Percentiles rank a stretch among this genome's conserved stretches.
phyloP scores from a whole-genome alignment of 75 land plant genomes.

The Sequoia sempervirens region DNA sequence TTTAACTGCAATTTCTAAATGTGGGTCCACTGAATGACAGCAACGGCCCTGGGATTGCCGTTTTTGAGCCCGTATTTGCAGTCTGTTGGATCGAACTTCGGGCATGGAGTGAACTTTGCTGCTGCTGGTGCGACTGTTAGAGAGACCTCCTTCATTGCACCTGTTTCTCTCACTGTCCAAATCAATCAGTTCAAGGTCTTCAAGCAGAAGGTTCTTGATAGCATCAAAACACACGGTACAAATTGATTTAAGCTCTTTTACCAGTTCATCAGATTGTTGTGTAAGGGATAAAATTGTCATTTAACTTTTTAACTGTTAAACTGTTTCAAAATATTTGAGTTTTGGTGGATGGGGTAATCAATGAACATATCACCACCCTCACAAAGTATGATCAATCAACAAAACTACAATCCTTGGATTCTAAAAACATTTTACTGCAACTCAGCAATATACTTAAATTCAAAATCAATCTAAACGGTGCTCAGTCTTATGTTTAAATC shows the following conservation, averaged over 20 bases:
- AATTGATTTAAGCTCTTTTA: neutral
- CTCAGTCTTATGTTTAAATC: no score
- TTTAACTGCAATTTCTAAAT: neutral
- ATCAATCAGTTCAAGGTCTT: slow-evolving; percentile 23
- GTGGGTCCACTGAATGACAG: slow-evolving; percentile 19
- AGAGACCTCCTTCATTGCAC: slow-evolving; percentile 6
- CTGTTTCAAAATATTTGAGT: no score
- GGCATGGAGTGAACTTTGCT: slow-evolving; percentile 69
- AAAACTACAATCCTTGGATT: no score
- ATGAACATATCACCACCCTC: no score
- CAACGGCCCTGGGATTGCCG: slow-evolving; percentile 46
- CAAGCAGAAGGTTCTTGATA: slow-evolving; percentile 16
- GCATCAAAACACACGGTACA: neutral
- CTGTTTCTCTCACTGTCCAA: slow-evolving; percentile 19
- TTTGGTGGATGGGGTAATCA: no score
- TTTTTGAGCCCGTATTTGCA: slow-evolving; percentile 43
- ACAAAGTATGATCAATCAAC: no score
- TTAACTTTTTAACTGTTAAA: no score
- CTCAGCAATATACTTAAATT: no score
- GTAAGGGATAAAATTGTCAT: no score
- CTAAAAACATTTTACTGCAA: no score
- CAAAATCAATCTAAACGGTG: no score
- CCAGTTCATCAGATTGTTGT: no score
- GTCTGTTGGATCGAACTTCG: slow-evolving; percentile 49
- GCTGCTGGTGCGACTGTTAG: slow-evolving; percentile 51